Evolutionary conservation across 2,329 filamentous ascomycete species (phyloP), one percentile per base, ranked within the genome.

Genomic region (Aspergillus fumigatiaffinis): DNA sequence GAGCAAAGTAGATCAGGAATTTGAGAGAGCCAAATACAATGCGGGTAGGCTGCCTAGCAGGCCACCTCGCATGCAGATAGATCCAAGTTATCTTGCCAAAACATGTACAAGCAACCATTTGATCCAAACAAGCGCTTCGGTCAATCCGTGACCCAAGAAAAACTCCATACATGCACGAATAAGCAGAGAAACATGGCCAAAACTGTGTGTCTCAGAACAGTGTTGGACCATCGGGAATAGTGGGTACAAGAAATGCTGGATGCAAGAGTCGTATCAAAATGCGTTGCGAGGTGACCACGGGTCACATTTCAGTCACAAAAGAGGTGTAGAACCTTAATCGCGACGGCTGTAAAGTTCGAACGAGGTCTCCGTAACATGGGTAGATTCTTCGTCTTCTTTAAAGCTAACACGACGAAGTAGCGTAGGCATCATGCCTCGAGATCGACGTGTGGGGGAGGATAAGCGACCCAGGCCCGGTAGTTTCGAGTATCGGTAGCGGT

Each of bases 381-480:
- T 67, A 4, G 58, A 50, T 62, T 77, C 75, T 61, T 77, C 75
- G 56, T 77, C 74, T 54, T 75, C 71, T 58, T 74, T 76, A 56
- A 73, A 71, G 53, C 72, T 73, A 47, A 74, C 72, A 20, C 68
- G 67, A 8, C 74, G 73, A 26, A 75, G 66, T 21, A 76, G 63
- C 0, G 68, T 69, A 8, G 73, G 73, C 57, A 76, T 65, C 29
- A 68, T 63, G 21, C 65, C 59, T 25, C 72, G 70, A n/a, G 71
- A 66, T 38, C 70, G 66, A 25, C 73, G 70, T 4, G 70, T 66
- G 20, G 73, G 73, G 5, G 73, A 75, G 21, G 66, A 69, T 58
- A 52, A 70, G 58, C 21, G 60, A 53, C 3, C 44, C 44, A 23
- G 23, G 12, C 20, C 14, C 32, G 67, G 66, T 28, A 73, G 50